These are phyloP conservation scores for Vitis cinerea DNA, from an alignment of 164 flowering plant genomes.

Conservation along the genomic window DNA sequence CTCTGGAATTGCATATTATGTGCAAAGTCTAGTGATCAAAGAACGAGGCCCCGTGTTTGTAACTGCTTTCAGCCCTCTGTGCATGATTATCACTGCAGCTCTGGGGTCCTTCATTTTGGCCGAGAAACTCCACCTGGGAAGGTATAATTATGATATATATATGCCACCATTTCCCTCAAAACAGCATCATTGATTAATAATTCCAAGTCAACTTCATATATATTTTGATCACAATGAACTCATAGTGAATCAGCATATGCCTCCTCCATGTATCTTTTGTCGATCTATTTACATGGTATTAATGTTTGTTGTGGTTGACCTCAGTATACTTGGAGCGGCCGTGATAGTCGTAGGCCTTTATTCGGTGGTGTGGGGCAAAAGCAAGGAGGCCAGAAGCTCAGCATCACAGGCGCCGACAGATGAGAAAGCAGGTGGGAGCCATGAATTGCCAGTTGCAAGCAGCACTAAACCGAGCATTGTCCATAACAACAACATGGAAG, in stretches of 20 bases:
- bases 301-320: neutral
- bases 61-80: constrained; percentile 78
- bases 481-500: neutral
- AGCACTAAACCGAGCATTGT: neutral
- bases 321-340: constrained; percentile 37
- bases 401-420: neutral
- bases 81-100: constrained; percentile 78
- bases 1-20: constrained; percentile 78
- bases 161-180: too few relatives aligned
- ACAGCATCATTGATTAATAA: too few relatives aligned
- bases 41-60: constrained; percentile 84
- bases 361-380: constrained; percentile 44
- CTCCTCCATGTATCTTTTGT: too few relatives aligned
- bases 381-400: constrained; percentile 23
- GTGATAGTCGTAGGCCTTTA: constrained; percentile 41
- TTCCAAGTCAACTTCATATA: neutral
- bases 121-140: constrained; percentile 75
- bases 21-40: constrained; percentile 74
- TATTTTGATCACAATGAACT: too few relatives aligned
- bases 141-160: constrained; percentile 33
- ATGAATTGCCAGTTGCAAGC: constrained; percentile 3
- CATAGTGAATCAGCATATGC: too few relatives aligned
- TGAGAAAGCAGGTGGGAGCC: neutral
- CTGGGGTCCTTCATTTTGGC: constrained; percentile 60
- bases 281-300: neutral